A percentile compares a stretch with the other conserved stretches of the same genome.
Conservation (phyloP, 1,284 basidiomycete species). For the Marasmius oreades region DNA sequence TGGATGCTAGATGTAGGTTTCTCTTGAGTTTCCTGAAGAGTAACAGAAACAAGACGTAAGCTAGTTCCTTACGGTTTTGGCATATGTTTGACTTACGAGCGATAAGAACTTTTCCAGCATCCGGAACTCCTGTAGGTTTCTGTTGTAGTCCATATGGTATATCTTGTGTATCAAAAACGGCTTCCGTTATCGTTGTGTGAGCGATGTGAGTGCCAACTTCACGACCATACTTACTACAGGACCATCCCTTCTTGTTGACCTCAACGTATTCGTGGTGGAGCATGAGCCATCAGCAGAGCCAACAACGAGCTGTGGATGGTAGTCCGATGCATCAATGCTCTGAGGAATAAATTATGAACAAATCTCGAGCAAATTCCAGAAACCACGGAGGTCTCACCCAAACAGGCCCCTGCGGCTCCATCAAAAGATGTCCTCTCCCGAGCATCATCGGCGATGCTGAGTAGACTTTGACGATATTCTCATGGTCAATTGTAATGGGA, state of each 20-base stretch:
- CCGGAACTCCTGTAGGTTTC: conserved; percentile 65
- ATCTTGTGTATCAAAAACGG: conserved; percentile 76
- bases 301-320: conserved; percentile 81
- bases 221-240: conserved; percentile 48
- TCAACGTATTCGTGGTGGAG: conserved; percentile 66
- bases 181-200: conserved; percentile 31
- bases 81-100: conserved; percentile 39
- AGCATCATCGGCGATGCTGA: conserved; percentile 68
- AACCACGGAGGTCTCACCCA: conserved; percentile 53
- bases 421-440: conserved; percentile 65
- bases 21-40: conserved; percentile 54
- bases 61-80: too few species aligned
- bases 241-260: conserved; percentile 64
- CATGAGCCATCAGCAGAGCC: conserved; percentile 81
- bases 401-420: conserved; percentile 74
- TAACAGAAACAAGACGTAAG: neutral
- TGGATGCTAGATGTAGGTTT: conserved; percentile 37
- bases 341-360: conserved; percentile 26
- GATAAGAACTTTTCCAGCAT: conserved; percentile 85
- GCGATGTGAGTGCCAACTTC: neutral
- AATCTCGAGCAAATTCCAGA: neutral
- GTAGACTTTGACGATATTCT: conserved; percentile 73
- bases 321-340: conserved; percentile 75
- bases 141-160: conserved; percentile 84
- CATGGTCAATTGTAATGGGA: conserved; percentile 71